Evolutionary conservation across 2,329 filamentous ascomycete species (phyloP), one percentile per base, ranked within the genome.

Genomic region (Ophiostoma ips): DNA sequence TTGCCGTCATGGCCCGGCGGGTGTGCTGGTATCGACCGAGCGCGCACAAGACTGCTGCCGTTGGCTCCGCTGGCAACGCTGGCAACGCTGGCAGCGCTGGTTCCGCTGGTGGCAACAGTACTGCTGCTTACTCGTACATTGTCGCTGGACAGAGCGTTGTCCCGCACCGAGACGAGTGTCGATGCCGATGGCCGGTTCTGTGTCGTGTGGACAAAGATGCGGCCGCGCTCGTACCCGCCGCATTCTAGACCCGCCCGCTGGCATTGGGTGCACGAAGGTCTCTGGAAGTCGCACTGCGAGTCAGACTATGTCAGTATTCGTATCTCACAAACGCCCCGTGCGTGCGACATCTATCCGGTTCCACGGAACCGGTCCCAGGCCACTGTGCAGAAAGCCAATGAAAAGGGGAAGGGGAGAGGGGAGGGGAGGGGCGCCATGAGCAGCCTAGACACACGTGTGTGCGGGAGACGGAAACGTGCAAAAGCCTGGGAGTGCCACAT

Each of bases 261-360:
- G 43, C 57, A 59, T 35, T 59, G 57, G n/a, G 50, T 47, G 16
- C 57, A 59, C 10, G 52, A 48, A 11, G 57, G 57, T n/a, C 57
- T 53, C 18, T 51, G 50, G 21, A 57, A 55, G 24, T 59, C 57
- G 50, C 57, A 59, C 57, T 59, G 48, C 16, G 9, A n/a, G 21
- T 43, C 24, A 43, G 40, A 15, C 9, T 43, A 16, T 10, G 15
- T 13, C 15, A 31, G 16, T 43, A 15, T 7, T 12, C 5, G 38
- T 16, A 8, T 28, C 5, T 28, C 5, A 28, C 24, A 28, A 4
- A 28, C 24, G 8, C 24, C 24, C n/a, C n/a, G n/a, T n/a, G n/a
- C n/a, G n/a, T n/a, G n/a, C n/a, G 12, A 21, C 21, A 9, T 28
- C 38, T 10, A 30, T 43, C 40, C 40, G 15, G 11, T 31, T 16